Evolutionary conservation across 129 eudicot genomes (phyloP).

Genomic region (Lactuca saligna): DNA sequence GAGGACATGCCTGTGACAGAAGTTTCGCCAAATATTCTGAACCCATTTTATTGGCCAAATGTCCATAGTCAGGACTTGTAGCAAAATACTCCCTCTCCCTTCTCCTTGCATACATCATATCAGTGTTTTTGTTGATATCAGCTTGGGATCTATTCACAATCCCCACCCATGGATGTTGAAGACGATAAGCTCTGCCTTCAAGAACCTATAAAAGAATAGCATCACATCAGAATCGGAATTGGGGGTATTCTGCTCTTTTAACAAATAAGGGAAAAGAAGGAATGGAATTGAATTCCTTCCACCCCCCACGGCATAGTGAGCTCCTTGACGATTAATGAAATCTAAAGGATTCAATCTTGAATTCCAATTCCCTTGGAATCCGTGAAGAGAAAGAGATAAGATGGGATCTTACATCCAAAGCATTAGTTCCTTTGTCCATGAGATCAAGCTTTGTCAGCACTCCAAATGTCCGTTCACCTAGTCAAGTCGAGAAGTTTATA

Average conservation of each 20-base stretch:
- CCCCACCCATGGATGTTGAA: slow-evolving; percentile 79
- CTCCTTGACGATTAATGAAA: too few species aligned
- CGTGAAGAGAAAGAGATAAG: background rate
- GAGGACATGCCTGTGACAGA: slow-evolving; percentile 43
- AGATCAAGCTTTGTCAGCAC: slow-evolving; percentile 73
- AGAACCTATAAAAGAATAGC: slow-evolving; percentile 44
- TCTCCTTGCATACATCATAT: slow-evolving; percentile 54
- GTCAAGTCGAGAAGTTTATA: slow-evolving; percentile 14
- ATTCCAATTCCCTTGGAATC: background rate
- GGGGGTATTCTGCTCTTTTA: background rate
- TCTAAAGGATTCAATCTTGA: too few species aligned
- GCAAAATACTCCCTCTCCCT: slow-evolving; percentile 64
- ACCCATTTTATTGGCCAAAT: slow-evolving; percentile 57
- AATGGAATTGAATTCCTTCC: background rate
- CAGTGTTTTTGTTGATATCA: slow-evolving; percentile 54
- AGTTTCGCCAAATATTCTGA: slow-evolving; percentile 67
- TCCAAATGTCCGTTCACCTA: slow-evolving; percentile 71
- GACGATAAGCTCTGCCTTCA: slow-evolving; percentile 70
- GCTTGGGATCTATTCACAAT: slow-evolving; percentile 71
- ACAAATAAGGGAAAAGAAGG: background rate
- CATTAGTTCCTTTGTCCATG: slow-evolving; percentile 79
- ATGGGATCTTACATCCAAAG: slow-evolving; percentile 51
- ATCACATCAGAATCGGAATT: slow-evolving; percentile 1
- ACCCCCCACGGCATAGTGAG: too few species aligned
- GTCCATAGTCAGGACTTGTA: slow-evolving; percentile 62